These are phyloP conservation scores for Psidium friedrichsthalianum DNA, from an alignment of 345 rosid species.

Conservation along the genomic window DNA sequence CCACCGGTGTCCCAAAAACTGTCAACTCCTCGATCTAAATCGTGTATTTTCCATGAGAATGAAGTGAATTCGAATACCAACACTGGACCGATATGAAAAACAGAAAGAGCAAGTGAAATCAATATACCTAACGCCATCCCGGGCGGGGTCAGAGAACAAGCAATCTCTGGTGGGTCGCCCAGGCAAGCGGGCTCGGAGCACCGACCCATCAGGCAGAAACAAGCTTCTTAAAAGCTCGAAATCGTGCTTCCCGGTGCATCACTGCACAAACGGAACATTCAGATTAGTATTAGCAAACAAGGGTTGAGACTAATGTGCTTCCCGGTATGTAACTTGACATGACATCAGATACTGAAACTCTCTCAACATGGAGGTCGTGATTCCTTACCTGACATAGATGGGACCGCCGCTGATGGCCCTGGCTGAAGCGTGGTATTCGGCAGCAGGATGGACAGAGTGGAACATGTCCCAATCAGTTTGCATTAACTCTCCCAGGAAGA, in stretches of 20 bases:
- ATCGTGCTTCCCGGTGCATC: constrained; percentile 94
- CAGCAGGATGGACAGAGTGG: constrained; percentile 84
- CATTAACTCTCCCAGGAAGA: constrained; percentile 89
- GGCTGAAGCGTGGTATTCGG: constrained; percentile 87
- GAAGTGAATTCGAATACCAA: neutral
- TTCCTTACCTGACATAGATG: constrained; percentile 61
- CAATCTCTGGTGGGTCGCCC: constrained; percentile 91
- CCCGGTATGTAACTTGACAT: neutral
- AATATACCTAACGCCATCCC: constrained; percentile 72
- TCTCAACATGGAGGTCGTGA: neutral
- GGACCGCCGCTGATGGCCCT: constrained; percentile 96
- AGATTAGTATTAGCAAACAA: neutral
- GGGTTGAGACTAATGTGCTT: neutral
- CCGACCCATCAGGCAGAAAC: constrained; percentile 83
- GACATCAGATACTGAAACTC: neutral
- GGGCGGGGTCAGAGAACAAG: constrained; percentile 75
- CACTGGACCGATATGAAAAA: neutral
- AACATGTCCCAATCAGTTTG: constrained; percentile 98
- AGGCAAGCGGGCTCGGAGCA: constrained; percentile 74
- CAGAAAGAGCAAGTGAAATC: neutral
- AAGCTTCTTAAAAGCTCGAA: constrained; percentile 70
- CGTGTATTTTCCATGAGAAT: neutral
- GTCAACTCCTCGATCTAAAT: neutral
- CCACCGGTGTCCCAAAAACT: neutral
- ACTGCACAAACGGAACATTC: constrained; percentile 21